These are phyloP conservation scores for Beauveria scarabaeidicola DNA, from an alignment of 2,329 filamentous ascomycete species.

Conservation along the genomic window DNA sequence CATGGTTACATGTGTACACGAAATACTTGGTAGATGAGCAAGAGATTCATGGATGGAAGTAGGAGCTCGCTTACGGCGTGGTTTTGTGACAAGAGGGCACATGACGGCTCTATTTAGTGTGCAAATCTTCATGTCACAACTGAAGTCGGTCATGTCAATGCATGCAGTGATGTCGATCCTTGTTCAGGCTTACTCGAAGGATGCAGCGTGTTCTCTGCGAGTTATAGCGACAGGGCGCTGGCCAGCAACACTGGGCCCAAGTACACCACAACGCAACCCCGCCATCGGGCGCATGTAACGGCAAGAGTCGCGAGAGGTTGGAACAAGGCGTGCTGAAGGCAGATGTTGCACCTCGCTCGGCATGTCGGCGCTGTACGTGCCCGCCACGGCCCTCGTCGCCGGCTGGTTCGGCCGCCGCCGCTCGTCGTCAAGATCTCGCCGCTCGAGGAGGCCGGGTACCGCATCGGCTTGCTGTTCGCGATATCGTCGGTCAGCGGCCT, in stretches of 20 bases:
- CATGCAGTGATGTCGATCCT: background rate
- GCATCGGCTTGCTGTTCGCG: constrained; percentile 35
- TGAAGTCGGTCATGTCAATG: background rate
- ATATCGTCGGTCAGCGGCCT: constrained; percentile 43
- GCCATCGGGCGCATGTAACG: background rate
- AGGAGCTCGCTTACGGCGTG: background rate
- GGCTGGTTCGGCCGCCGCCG: constrained; percentile 19
- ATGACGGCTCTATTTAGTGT: background rate
- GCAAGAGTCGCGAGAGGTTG: background rate
- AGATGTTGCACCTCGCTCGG: constrained; percentile 9
- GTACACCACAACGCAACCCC: background rate
- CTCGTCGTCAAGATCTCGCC: constrained; percentile 45
- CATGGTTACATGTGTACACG: constrained; percentile 10
- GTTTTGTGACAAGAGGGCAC: background rate
- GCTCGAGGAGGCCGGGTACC: constrained; percentile 41
- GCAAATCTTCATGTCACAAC: background rate
- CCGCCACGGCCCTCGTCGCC: constrained; percentile 10
- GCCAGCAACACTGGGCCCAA: background rate
- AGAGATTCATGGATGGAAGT: background rate
- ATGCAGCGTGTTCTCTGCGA: background rate
- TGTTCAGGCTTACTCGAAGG: background rate
- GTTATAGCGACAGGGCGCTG: background rate
- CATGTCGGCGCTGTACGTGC: constrained; percentile 12
- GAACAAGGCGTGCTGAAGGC: background rate
- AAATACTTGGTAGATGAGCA: constrained; percentile 2